Evolutionary conservation across 2,329 filamentous ascomycete genomes (phyloP).

Genomic region (Aspergillus transmontanensis): DNA sequence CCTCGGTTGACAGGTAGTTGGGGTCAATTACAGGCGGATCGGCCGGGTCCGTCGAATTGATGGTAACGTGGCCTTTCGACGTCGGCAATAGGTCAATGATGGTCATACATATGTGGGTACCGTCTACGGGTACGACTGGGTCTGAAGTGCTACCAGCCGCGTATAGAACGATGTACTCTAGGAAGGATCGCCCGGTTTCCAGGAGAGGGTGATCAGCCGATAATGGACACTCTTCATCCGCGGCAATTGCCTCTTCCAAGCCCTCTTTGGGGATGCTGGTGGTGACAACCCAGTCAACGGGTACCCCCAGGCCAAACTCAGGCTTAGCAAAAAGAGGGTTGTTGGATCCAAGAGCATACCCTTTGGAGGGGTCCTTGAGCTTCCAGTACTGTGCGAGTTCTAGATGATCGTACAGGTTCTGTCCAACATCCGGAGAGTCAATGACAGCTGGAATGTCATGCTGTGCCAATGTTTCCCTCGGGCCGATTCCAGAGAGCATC

Average conservation of each 20-base stretch:
- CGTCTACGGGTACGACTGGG: slow-evolving; percentile 5
- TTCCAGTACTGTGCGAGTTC: slow-evolving; percentile 17
- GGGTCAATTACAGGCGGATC: slow-evolving; percentile 11
- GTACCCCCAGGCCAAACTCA: slow-evolving; percentile 8
- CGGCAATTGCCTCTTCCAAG: background rate
- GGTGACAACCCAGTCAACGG: slow-evolving; percentile 20
- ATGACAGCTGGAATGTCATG: slow-evolving; percentile 28
- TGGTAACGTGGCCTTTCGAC: slow-evolving; percentile 12
- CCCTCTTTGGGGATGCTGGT: slow-evolving; percentile 7
- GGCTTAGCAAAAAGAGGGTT: slow-evolving; percentile 13
- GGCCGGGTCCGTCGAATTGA: background rate
- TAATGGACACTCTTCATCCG: background rate
- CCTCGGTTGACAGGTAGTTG: slow-evolving; percentile 16
- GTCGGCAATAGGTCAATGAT: slow-evolving; percentile 12
- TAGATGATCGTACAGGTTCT: slow-evolving; percentile 16
- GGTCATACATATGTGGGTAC: slow-evolving; percentile 13
- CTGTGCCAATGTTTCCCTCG: slow-evolving; percentile 24
- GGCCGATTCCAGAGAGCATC: slow-evolving; percentile 35
- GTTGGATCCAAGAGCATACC: slow-evolving; percentile 18
- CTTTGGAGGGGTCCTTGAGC: slow-evolving; percentile 19
- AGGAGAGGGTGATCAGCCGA: background rate
- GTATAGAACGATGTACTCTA: background rate
- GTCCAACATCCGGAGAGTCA: slow-evolving; percentile 15
- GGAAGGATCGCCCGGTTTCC: background rate
- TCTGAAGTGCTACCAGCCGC: background rate